These are phyloP conservation scores for Metschnikowia arizonensis DNA, from an alignment of 805 yeast species.

Conservation along the genomic window DNA sequence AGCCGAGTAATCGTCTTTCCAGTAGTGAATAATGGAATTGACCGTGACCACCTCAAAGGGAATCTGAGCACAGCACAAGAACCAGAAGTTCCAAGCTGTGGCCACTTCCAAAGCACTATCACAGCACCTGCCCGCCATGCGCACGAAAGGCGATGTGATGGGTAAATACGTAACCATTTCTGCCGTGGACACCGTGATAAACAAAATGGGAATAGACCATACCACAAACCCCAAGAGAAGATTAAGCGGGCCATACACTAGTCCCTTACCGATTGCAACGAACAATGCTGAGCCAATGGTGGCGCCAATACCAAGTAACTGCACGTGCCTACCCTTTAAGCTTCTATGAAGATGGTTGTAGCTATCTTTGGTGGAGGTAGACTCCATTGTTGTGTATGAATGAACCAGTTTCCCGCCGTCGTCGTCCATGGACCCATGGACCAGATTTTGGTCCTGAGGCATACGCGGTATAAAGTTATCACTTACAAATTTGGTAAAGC, in stretches of 20 bases:
- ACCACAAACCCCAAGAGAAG: constrained; percentile 59
- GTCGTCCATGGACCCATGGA: not conserved
- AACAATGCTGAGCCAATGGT: constrained; percentile 79
- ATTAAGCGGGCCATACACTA: constrained; percentile 63
- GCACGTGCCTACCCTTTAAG: constrained; percentile 66
- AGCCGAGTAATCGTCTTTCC: constrained; percentile 74
- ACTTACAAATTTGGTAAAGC: constrained; percentile 6
- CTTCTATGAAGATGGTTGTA: constrained; percentile 36
- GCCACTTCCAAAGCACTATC: constrained; percentile 72
- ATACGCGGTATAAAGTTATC: constrained; percentile 18
- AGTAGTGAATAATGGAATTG: constrained; percentile 71
- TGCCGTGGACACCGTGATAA: constrained; percentile 67
- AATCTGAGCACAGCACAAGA: constrained; percentile 68
- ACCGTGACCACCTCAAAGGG: constrained; percentile 84
- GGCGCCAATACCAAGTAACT: constrained; percentile 75
- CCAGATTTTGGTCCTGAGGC: constrained; percentile 6
- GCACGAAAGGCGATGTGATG: constrained; percentile 69
- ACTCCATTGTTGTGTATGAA: constrained; percentile 9
- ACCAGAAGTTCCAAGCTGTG: constrained; percentile 79
- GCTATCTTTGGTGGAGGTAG: constrained; percentile 11
- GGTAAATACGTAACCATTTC: constrained; percentile 79
- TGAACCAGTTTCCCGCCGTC: not conserved
- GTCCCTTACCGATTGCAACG: constrained; percentile 64
- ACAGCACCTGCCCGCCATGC: constrained; percentile 69
- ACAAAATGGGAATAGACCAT: constrained; percentile 68